These are phyloP conservation scores for Coniosporium apollinis DNA, from an alignment of 495 filamentous ascomycete species.

Conservation along the genomic window DNA sequence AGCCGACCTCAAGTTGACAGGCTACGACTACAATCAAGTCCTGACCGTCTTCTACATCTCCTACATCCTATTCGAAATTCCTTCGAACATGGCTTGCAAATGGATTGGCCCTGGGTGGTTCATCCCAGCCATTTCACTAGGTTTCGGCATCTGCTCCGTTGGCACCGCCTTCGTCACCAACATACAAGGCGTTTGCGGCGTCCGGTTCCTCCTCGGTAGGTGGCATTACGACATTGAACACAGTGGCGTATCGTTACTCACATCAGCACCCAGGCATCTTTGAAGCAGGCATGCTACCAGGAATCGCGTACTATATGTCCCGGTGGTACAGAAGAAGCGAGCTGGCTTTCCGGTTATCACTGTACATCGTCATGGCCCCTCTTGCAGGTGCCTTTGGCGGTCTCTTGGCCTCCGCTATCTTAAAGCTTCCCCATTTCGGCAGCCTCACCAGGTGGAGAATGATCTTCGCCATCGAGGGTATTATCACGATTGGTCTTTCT, in stretches of 20 bases:
- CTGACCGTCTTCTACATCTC: constrained; percentile 9
- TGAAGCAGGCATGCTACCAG: constrained; percentile 56
- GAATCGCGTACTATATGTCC: constrained; percentile 54
- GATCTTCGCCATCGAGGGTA: constrained; percentile 21
- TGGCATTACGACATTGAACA: no score
- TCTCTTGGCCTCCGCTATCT: constrained; percentile 9
- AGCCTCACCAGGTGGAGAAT: constrained; percentile 19
- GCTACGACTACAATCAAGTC: constrained; percentile 3
- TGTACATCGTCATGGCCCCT: constrained; percentile 5
- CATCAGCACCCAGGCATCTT: no score
- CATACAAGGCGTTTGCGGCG: constrained; percentile 26
- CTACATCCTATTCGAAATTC: constrained; percentile 24
- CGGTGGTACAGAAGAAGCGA: constrained; percentile 56
- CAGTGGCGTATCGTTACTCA: no score
- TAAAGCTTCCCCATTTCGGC: constrained; percentile 25
- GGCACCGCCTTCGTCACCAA: constrained; percentile 32
- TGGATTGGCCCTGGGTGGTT: constrained; percentile 35
- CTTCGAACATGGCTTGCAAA: constrained; percentile 29
- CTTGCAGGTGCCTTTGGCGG: constrained; percentile 11
- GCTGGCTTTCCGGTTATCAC: constrained; percentile 39
- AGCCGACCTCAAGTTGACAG: background rate
- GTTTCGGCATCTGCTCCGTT: constrained; percentile 32
- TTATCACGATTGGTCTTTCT: constrained; percentile 15
- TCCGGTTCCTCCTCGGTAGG: constrained; percentile 40
- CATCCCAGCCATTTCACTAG: constrained; percentile 29